These are phyloP conservation scores for Vanrija sp. DNA, from an alignment of 1,284 basidiomycete species.

Conservation along the genomic window DNA sequence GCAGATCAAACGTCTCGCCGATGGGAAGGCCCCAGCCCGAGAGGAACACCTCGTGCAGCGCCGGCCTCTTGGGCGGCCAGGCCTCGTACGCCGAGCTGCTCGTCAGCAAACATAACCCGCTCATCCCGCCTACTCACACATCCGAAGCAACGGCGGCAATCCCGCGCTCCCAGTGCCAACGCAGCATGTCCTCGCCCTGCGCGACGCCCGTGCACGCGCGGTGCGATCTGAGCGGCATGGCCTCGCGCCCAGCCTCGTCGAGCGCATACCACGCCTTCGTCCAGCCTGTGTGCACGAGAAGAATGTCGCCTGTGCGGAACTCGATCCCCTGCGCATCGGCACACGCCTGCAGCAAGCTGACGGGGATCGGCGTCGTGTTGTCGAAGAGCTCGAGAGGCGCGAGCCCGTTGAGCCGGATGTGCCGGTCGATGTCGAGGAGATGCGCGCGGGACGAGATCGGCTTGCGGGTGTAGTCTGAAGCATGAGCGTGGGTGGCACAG, in stretches of 20 bases:
- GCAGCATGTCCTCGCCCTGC: conserved; percentile 33
- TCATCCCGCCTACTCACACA: conserved; percentile 22
- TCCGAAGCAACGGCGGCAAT: conserved; percentile 49
- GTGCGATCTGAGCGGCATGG: conserved; percentile 14
- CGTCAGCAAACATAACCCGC: background rate
- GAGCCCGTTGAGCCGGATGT: conserved; percentile 36
- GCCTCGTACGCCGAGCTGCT: conserved; percentile 27
- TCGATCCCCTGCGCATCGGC: conserved; percentile 31
- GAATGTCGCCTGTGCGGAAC: conserved; percentile 40
- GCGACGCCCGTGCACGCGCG: conserved; percentile 28
- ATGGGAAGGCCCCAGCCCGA: conserved; percentile 41
- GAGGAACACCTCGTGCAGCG: conserved; percentile 29
- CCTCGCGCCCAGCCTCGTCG: conserved; percentile 19
- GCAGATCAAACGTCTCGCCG: conserved; percentile 50
- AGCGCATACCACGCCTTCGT: conserved; percentile 37
- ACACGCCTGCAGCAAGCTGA: conserved; percentile 29
- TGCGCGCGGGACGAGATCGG: conserved; percentile 1
- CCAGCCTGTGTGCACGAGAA: conserved; percentile 48
- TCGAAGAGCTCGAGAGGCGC: conserved; percentile 41
- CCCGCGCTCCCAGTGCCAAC: conserved; percentile 50
- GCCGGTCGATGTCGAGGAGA: conserved; percentile 14
- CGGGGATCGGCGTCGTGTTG: conserved; percentile 15
- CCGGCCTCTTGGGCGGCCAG: conserved; percentile 14
- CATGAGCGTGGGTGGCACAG: background rate
- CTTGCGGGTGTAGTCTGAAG: conserved; percentile 2